Percentiles rank a stretch among this genome's conserved stretches.
Conservation (phyloP, 495 filamentous ascomycete genomes). For the Penicillium herquei region DNA sequence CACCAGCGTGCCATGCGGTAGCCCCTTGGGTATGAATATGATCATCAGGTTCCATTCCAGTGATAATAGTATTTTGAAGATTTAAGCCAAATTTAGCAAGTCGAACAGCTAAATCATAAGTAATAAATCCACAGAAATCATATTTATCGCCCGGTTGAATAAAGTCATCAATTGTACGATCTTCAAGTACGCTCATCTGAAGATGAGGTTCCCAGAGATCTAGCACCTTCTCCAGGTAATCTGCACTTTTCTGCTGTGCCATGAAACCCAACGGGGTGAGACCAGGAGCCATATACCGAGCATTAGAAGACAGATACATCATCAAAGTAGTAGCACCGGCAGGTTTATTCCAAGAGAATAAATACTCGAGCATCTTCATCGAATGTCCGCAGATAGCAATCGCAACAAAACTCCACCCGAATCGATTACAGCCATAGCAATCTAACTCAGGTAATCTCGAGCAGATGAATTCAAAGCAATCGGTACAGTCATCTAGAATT, state of each 20-base stretch:
- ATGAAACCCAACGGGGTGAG: neutral
- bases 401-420: constrained; percentile 10
- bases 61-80: neutral
- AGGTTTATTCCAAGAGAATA: neutral
- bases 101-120: neutral
- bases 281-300: neutral
- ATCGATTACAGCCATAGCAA: constrained; percentile 2
- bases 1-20: constrained; percentile 12
- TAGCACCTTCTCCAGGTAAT: neutral
- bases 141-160: neutral
- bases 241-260: neutral
- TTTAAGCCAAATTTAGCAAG: neutral
- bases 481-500: constrained; percentile 12
- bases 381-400: constrained; percentile 4
- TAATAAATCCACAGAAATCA: neutral
- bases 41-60: neutral
- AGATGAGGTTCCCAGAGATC: neutral
- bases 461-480: constrained; percentile 11
- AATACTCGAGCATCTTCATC: constrained; percentile 3
- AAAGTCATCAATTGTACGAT: neutral
- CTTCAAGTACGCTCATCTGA: neutral
- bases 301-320: neutral
- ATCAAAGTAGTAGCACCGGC: neutral
- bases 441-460: neutral
- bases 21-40: neutral